These are phyloP conservation scores for Scheffersomyces insectosa DNA, from an alignment of 1,139 yeast genomes.

Conservation along the genomic window DNA sequence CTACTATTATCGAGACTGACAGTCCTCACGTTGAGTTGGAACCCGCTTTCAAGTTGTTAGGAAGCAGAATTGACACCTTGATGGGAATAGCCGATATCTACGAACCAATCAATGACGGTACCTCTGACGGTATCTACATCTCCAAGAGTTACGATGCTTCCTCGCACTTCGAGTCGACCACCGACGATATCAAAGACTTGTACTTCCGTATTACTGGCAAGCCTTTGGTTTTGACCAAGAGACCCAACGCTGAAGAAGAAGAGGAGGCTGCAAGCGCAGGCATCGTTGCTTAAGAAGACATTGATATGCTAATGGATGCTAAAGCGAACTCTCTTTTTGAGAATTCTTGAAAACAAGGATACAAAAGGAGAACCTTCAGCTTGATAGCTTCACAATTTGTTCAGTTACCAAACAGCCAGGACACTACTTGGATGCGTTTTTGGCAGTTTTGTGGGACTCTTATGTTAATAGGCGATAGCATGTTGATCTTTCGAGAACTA, in stretches of 20 bases:
- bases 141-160: constrained; percentile 92
- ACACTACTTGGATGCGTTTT: too few species aligned
- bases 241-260: constrained; percentile 65
- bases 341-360: too few species aligned
- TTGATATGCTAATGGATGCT: too few species aligned
- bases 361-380: too few species aligned
- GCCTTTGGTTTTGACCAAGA: constrained; percentile 81
- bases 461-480: too few species aligned
- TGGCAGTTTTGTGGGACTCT: too few species aligned
- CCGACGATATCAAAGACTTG: constrained; percentile 94
- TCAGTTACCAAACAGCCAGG: too few species aligned
- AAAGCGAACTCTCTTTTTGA: too few species aligned
- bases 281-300: too few species aligned
- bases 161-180: constrained; percentile 93
- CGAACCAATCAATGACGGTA: constrained; percentile 85
- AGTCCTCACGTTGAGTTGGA: constrained; percentile 91
- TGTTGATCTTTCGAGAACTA: too few species aligned
- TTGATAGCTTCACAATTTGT: too few species aligned
- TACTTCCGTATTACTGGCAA: constrained; percentile 88
- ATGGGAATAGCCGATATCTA: constrained; percentile 94
- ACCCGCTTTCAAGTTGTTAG: constrained; percentile 91
- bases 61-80: constrained; percentile 76
- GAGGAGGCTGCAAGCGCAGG: constrained; percentile 23
- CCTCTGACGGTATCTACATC: constrained; percentile 73
- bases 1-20: constrained; percentile 93